Conservation (phyloP, 805 yeast species). For the Myxozyma geophila region DNA sequence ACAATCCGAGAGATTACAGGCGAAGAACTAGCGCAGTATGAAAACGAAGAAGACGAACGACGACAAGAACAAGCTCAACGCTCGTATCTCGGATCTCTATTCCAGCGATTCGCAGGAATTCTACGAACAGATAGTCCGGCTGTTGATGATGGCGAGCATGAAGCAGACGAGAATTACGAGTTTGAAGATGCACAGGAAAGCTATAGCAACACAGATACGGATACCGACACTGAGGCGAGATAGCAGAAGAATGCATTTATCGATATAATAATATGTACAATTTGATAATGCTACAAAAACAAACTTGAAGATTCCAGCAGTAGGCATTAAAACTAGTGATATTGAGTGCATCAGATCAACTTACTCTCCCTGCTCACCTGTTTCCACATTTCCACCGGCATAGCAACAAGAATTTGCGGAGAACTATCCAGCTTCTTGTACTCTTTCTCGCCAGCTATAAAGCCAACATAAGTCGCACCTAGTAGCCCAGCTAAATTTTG, state of each 20-base stretch:
- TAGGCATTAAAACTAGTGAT: no score
- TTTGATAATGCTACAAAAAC: no score
- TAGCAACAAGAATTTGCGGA: background rate
- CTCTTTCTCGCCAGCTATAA: background rate
- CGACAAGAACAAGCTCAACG: background rate
- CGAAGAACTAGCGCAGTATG: slow-evolving; percentile 7
- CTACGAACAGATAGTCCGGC: background rate
- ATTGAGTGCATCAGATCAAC: no score
- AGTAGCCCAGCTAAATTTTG: background rate
- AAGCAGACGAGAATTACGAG: slow-evolving; percentile 2
- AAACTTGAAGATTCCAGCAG: no score
- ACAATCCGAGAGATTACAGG: background rate
- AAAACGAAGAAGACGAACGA: slow-evolving; percentile 1
- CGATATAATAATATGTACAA: no score
- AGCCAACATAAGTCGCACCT: background rate
- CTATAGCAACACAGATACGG: no score
- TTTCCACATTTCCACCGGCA: background rate
- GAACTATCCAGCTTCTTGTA: background rate
- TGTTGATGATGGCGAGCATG: background rate
- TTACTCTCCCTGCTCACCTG: background rate
- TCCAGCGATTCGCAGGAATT: slow-evolving; percentile 3
- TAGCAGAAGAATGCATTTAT: no score
- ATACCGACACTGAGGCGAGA: no score
- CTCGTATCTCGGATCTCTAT: background rate
- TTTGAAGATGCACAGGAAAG: slow-evolving; percentile 6